Conservation (phyloP, 2,329 filamentous ascomycete species). For the Fusarium coffeatum region DNA sequence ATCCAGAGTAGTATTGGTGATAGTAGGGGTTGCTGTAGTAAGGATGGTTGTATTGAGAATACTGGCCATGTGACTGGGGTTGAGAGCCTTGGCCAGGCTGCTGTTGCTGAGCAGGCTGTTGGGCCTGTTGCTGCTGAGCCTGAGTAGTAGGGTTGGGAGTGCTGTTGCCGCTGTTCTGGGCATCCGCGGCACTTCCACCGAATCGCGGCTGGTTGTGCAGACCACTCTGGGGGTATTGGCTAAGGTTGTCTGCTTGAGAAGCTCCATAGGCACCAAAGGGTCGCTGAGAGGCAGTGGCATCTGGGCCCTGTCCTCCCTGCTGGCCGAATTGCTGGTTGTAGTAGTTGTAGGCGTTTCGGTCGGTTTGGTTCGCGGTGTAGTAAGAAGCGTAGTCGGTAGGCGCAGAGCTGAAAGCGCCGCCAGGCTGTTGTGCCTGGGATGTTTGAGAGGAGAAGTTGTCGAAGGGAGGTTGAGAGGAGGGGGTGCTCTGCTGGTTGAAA, state of each 20-base stretch:
- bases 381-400: constrained; percentile 86
- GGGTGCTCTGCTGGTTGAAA: constrained; percentile 78
- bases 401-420: constrained; percentile 77
- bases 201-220: constrained; percentile 69
- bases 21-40: constrained; percentile 74
- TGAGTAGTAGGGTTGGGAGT: constrained; percentile 84
- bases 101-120: constrained; percentile 59
- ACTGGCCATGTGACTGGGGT: constrained; percentile 61
- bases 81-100: constrained; percentile 57
- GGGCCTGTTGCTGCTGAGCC: constrained; percentile 61
- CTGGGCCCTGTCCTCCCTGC: constrained; percentile 73
- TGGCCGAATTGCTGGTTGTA: constrained; percentile 72
- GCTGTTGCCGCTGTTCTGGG: constrained; percentile 87
- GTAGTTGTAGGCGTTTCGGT: constrained; percentile 83
- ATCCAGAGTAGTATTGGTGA: constrained; percentile 68
- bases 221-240: constrained; percentile 80
- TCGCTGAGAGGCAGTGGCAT: constrained; percentile 76
- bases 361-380: constrained; percentile 80
- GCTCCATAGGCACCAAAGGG: constrained; percentile 80
- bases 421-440: constrained; percentile 70
- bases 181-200: constrained; percentile 68
- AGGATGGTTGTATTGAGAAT: constrained; percentile 66
- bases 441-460: constrained; percentile 71
- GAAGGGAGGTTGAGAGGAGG: constrained; percentile 65
- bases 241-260: constrained; percentile 71